Percentiles rank a stretch among this genome's conserved stretches.
Evolutionary conservation across 2,329 filamentous ascomycete genomes (phyloP).

Genomic region (Conoideocrella luteorostrata): DNA sequence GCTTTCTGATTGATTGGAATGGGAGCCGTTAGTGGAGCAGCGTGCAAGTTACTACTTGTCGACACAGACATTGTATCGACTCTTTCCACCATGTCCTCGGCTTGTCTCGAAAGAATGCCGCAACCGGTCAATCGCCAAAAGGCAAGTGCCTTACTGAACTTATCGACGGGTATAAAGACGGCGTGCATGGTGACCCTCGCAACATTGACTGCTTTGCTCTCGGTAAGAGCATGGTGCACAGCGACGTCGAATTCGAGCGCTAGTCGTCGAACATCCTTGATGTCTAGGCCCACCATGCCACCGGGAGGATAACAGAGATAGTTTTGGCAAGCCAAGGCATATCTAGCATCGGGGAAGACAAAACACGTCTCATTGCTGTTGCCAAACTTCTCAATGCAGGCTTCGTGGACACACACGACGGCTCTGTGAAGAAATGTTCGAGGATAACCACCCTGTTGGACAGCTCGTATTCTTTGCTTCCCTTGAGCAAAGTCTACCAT

Average conservation of each 20-base stretch:
- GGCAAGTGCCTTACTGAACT: not conserved
- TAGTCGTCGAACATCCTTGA: not conserved
- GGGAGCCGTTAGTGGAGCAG: not conserved
- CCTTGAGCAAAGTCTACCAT: not conserved
- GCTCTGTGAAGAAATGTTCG: not conserved
- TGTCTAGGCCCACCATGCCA: not conserved
- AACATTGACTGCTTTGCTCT: too few species aligned
- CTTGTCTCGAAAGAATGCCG: not conserved
- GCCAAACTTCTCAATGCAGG: not conserved
- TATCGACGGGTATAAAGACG: not conserved
- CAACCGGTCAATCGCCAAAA: not conserved
- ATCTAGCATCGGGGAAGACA: not conserved
- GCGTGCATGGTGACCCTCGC: not conserved
- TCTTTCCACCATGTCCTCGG: not conserved
- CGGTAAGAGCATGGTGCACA: too few species aligned
- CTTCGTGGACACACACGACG: not conserved
- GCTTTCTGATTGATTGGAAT: not conserved
- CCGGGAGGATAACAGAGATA: not conserved
- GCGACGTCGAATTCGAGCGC: not conserved
- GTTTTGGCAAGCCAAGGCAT: not conserved
- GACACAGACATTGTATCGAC: not conserved
- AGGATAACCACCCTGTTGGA: not conserved
- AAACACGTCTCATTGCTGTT: not conserved
- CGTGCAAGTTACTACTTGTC: not conserved
- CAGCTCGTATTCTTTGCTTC: not conserved